Evolutionary conservation across 305 asterid genomes (phyloP).

Genomic region (Rubia balearica): DNA sequence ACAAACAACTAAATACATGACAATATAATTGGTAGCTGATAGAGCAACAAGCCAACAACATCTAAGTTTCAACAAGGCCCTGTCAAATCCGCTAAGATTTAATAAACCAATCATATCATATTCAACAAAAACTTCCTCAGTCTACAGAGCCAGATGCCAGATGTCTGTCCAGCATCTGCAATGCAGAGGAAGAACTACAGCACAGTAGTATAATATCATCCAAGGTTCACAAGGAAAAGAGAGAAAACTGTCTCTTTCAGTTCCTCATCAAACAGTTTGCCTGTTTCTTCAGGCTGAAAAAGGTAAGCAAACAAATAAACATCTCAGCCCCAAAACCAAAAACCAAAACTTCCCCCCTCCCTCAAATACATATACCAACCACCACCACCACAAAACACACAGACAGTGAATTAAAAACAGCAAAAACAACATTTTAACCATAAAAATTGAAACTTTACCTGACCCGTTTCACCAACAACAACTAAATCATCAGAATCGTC

Average conservation of each 20-base stretch:
- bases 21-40: neutral
- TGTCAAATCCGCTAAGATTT: too few species aligned
- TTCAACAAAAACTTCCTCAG: neutral
- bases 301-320: neutral
- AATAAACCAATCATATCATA: too few species aligned
- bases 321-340: slow-evolving; percentile 1
- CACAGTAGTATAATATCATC: neutral
- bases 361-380: neutral
- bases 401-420: neutral
- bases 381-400: neutral
- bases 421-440: neutral
- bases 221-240: neutral
- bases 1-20: neutral
- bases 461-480: slow-evolving; percentile 76
- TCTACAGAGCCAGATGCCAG: neutral
- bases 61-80: neutral
- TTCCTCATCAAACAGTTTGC: slow-evolving; percentile 5
- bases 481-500: slow-evolving; percentile 61
- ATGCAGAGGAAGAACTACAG: too few species aligned
- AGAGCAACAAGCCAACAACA: neutral
- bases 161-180: too few species aligned
- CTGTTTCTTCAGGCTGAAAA: slow-evolving; percentile 1
- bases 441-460: slow-evolving; percentile 38
- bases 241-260: neutral
- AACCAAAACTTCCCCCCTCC: neutral